Evolutionary conservation across 371 early-diverging fungal species (phyloP), one percentile per base, ranked within the genome.

Genomic region (Actinomortierella ambigua): DNA sequence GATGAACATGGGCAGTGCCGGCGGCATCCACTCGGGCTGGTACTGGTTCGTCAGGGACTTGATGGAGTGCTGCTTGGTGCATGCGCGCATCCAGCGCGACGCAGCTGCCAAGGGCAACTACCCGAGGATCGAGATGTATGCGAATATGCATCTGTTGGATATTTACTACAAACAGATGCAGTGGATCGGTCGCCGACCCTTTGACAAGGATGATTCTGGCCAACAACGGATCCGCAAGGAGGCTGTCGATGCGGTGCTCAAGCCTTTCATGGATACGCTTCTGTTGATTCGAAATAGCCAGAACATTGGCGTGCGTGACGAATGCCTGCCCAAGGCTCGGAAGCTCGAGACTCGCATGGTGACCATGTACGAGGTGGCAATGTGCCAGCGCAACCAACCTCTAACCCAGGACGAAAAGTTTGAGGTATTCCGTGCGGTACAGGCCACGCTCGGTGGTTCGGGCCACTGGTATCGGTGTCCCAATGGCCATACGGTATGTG

Each of bases 351-450:
- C 47, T 9, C n/a, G 20, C 8, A 5, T 47, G 20, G 47, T 6
- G 47, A 47, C 14, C 2, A 20, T 20, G 18, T n/a, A 8, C 47
- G 20, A 47, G 18, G 23, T 47, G 14, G 47, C 47, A 2, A 8
- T 47, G 47, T 9, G 20, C 20, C 22, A 47, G 47, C 47, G 14
- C 2, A 13, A 47, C n/a, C 27, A 46, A 0, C 23, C 42, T 0
- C 34, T 79, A 49, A 62, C 70, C 6, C 11, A 27, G 22, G 58
- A 55, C n/a, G 78, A 81, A 29, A 79, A 75, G 29, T 1, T 70
- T 5, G 27, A 71, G 51, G 63, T 84, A 0, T 65, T 79, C 59
- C 42, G 63, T 2, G 85, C 81, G 0, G 61, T 85, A 61, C 34
- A 23, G 0, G 48, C 24, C 1, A 67, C 69, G 15, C 49, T 83